These are phyloP conservation scores for Phytophthora capsici DNA, from an alignment of 352 stramenopile genomes.

Conservation along the genomic window DNA sequence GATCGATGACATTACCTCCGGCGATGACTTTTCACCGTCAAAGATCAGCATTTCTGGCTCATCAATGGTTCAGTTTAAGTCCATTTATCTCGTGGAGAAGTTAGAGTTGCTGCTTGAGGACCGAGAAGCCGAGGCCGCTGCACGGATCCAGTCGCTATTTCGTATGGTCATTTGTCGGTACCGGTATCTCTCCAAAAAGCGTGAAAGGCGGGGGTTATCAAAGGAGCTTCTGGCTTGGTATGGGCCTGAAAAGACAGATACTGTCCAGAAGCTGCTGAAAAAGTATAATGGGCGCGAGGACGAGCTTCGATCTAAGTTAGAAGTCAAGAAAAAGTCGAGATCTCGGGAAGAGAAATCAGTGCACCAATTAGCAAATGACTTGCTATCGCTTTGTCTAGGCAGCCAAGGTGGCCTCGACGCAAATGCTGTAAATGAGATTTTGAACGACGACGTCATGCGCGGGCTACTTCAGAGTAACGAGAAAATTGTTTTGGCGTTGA, in stretches of 20 bases:
- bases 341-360: slow-evolving; percentile 29
- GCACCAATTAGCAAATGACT: slow-evolving; percentile 43
- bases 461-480: slow-evolving; percentile 45
- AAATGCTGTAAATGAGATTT: slow-evolving; percentile 55
- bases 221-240: slow-evolving; percentile 55
- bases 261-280: slow-evolving; percentile 43
- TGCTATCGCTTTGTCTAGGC: slow-evolving; percentile 51
- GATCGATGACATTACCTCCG: slow-evolving; percentile 23
- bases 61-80: slow-evolving; percentile 32
- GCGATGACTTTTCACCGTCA: background rate
- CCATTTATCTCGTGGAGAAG: slow-evolving; percentile 41
- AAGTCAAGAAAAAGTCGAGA: slow-evolving; percentile 34
- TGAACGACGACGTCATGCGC: slow-evolving; percentile 55
- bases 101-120: slow-evolving; percentile 47
- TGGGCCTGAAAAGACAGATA: slow-evolving; percentile 33
- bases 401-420: slow-evolving; percentile 38
- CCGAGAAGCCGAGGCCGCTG: slow-evolving; percentile 39
- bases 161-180: slow-evolving; percentile 41
- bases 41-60: slow-evolving; percentile 25
- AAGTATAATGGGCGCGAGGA: slow-evolving; percentile 53
- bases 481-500: slow-evolving; percentile 55
- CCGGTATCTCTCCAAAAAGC: slow-evolving; percentile 40
- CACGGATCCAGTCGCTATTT: slow-evolving; percentile 48
- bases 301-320: slow-evolving; percentile 48
- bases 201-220: slow-evolving; percentile 33